phyloP scores from a whole-genome alignment of 495 filamentous ascomycete genomes.

The Amorphotheca resinae region DNA sequence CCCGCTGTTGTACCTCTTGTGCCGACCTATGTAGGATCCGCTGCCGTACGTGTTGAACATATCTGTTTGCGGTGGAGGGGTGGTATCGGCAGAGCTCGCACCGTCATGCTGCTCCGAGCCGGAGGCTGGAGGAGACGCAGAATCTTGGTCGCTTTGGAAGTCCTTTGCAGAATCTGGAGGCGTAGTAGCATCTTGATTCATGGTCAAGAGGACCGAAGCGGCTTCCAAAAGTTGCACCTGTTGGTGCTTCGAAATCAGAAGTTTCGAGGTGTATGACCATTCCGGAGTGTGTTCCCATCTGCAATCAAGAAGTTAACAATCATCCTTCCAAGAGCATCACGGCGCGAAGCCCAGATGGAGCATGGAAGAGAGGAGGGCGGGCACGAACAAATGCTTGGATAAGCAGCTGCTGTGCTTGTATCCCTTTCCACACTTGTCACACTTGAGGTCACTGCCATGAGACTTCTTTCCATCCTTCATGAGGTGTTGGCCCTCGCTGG shows the following conservation, averaged over 20 bases:
- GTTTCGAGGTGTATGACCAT: constrained; percentile 94
- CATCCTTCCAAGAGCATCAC: constrained; percentile 6
- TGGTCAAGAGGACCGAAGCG: constrained; percentile 82
- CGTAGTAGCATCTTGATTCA: constrained; percentile 56
- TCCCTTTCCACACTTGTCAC: constrained; percentile 97
- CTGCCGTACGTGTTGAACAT: constrained; percentile 24
- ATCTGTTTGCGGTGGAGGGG: constrained; percentile 51
- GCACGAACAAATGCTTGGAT: constrained; percentile 99
- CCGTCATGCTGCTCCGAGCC: constrained; percentile 64
- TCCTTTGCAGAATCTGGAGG: constrained; percentile 49
- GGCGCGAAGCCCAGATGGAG: constrained; percentile 11
- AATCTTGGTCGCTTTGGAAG: constrained; percentile 66
- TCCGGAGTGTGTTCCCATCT: constrained; percentile 99
- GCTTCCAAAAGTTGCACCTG: constrained; percentile 97
- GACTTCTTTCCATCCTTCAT: constrained; percentile 65
- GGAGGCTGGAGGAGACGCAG: constrained; percentile 64
- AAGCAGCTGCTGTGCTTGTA: constrained; percentile 99
- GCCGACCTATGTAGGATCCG: constrained; percentile 33
- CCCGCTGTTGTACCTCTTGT: constrained; percentile 53
- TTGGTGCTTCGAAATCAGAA: constrained; percentile 98
- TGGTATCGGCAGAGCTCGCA: constrained; percentile 55
- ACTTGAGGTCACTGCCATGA: constrained; percentile 72
- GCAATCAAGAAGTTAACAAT: constrained; percentile 30
- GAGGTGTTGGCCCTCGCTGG: constrained; percentile 75
- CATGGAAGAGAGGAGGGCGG: constrained; percentile 33